These are phyloP conservation scores for Colletotrichum liriopes DNA, from an alignment of 2,329 filamentous ascomycete genomes.

Conservation along the genomic window DNA sequence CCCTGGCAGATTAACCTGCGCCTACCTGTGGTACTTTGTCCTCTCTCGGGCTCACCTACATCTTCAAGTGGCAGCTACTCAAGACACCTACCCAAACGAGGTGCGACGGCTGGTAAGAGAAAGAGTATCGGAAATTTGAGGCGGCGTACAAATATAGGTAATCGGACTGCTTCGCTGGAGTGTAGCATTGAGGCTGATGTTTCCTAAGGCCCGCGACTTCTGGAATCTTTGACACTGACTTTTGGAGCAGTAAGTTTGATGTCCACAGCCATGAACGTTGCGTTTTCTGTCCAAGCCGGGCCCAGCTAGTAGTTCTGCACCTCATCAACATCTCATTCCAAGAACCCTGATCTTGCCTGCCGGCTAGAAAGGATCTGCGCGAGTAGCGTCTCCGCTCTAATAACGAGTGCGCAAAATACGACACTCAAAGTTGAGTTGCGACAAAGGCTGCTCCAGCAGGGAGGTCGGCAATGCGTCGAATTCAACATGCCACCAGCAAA, in stretches of 20 bases:
- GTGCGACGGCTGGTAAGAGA: too few species aligned
- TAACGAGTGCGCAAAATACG: slow-evolving; percentile 10
- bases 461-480: not conserved
- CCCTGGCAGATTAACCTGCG: not conserved
- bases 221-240: not conserved
- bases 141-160: too few species aligned
- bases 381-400: slow-evolving; percentile 26
- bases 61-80: not conserved
- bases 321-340: slow-evolving; percentile 14
- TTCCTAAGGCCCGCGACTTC: too few species aligned
- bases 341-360: slow-evolving; percentile 13
- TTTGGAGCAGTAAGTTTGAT: not conserved
- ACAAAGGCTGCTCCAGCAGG: not conserved
- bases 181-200: too few species aligned
- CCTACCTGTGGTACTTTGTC: not conserved
- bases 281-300: slow-evolving; percentile 1
- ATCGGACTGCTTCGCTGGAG: too few species aligned
- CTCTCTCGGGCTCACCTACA: not conserved
- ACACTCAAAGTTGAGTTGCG: not conserved
- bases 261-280: slow-evolving; percentile 2
- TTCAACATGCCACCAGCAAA: not conserved
- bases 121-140: too few species aligned
- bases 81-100: not conserved
- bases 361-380: slow-evolving; percentile 26
- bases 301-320: slow-evolving; percentile 5